phyloP scores from a whole-genome alignment of 2,329 filamentous ascomycete genomes.

The Fusarium sp. region DNA sequence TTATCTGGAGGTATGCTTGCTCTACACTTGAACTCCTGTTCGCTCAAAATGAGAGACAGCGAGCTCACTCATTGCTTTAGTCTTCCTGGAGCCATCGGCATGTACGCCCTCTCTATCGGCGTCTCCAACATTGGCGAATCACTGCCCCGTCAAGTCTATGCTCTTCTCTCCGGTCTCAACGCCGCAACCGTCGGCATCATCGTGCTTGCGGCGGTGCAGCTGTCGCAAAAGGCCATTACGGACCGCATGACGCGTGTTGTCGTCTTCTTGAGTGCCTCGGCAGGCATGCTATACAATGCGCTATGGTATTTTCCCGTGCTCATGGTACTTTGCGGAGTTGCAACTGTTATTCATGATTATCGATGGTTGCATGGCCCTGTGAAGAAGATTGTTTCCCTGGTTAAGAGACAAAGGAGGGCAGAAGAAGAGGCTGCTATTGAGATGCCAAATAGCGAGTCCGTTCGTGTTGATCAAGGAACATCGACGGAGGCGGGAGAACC shows the following conservation, averaged over 20 bases:
- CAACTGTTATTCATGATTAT: slow-evolving; percentile 67
- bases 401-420: background rate
- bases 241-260: slow-evolving; percentile 72
- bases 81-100: slow-evolving; percentile 76
- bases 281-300: slow-evolving; percentile 77
- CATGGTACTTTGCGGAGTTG: slow-evolving; percentile 66
- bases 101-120: slow-evolving; percentile 76
- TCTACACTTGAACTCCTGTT: too few species aligned
- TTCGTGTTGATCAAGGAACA: background rate
- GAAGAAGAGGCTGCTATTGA: slow-evolving; percentile 19
- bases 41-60: background rate
- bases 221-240: slow-evolving; percentile 75
- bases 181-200: slow-evolving; percentile 79
- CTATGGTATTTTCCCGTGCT: slow-evolving; percentile 81
- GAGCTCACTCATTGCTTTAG: slow-evolving; percentile 41
- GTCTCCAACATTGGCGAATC: slow-evolving; percentile 69
- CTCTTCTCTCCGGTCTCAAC: slow-evolving; percentile 78
- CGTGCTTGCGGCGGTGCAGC: slow-evolving; percentile 74
- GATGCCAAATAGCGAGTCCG: slow-evolving; percentile 1
- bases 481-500: background rate
- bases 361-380: slow-evolving; percentile 58
- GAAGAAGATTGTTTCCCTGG: background rate
- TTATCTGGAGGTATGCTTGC: slow-evolving; percentile 69
- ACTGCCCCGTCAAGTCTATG: slow-evolving; percentile 73
- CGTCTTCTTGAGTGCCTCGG: slow-evolving; percentile 72